Conservation (phyloP, 768 basidiomycete species). For the Hericium erinaceus region DNA sequence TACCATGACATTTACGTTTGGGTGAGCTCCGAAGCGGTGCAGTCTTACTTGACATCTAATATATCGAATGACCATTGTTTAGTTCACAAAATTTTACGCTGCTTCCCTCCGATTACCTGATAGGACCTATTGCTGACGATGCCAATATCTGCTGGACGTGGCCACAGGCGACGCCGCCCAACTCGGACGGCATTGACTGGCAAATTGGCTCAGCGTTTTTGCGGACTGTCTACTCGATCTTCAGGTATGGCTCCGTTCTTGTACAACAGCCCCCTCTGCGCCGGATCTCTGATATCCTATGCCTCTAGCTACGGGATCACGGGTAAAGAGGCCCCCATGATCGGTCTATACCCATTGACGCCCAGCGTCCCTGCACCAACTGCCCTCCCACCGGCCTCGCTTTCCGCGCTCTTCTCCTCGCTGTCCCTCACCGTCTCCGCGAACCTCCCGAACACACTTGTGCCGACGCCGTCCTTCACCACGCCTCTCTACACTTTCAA, state of each 20-base stretch:
- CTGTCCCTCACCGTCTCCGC: slow-evolving; percentile 57
- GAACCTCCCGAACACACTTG: slow-evolving; percentile 60
- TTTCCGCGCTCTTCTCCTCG: slow-evolving; percentile 49
- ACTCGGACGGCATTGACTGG: slow-evolving; percentile 73
- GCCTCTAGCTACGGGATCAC: slow-evolving; percentile 60
- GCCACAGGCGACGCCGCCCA: slow-evolving; percentile 60
- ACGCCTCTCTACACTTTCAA: slow-evolving; percentile 64
- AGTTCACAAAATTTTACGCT: slow-evolving; percentile 48
- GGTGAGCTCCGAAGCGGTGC: slow-evolving; percentile 30
- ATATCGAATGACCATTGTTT: not conserved
- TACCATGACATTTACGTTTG: slow-evolving; percentile 59
- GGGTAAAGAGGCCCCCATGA: slow-evolving; percentile 61
- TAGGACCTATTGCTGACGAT: slow-evolving; percentile 57
- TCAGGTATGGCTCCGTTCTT: slow-evolving; percentile 37
- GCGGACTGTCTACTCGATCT: slow-evolving; percentile 70
- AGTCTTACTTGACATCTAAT: not conserved
- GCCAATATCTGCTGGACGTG: slow-evolving; percentile 65
- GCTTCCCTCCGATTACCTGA: slow-evolving; percentile 68
- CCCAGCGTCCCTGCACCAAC: slow-evolving; percentile 30
- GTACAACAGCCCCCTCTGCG: not conserved
- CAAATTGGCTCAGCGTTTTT: slow-evolving; percentile 67
- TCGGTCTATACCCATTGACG: slow-evolving; percentile 60
- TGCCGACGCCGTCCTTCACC: slow-evolving; percentile 54
- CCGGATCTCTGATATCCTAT: not conserved
- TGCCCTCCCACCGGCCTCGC: slow-evolving; percentile 23